Evolutionary conservation across 73 alveolate species (phyloP).

Genomic region (Diophrys appendiculata): DNA sequence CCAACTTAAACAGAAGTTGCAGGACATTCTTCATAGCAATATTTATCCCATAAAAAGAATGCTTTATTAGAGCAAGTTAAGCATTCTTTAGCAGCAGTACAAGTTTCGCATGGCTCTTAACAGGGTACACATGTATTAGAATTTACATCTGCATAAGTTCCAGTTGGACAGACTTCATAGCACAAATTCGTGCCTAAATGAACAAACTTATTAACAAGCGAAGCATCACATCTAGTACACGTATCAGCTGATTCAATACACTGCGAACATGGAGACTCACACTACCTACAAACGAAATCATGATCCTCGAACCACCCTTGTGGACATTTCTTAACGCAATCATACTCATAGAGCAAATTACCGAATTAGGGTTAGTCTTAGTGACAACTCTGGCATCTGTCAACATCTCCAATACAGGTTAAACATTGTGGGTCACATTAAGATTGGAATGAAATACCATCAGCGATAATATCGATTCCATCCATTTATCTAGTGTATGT

Average conservation of each 20-base stretch:
- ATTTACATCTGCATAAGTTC: background rate
- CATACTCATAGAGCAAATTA: background rate
- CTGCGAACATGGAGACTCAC: background rate
- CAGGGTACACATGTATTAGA: background rate
- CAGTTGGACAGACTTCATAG: background rate
- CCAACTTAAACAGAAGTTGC: background rate
- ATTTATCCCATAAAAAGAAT: background rate
- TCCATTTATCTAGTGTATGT: background rate
- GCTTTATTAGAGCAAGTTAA: background rate
- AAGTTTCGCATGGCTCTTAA: background rate
- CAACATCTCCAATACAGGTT: background rate
- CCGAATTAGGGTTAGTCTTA: background rate
- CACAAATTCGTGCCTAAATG: background rate
- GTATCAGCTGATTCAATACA: background rate
- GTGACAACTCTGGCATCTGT: background rate
- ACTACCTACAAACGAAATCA: background rate
- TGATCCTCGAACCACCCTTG: background rate
- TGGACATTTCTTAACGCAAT: background rate
- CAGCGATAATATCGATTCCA: background rate
- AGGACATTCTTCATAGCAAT: background rate
- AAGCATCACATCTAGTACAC: background rate
- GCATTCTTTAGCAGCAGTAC: background rate
- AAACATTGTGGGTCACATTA: background rate
- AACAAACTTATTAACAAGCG: background rate
- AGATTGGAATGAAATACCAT: background rate